A percentile compares a stretch with the other conserved stretches of the same genome.
Evolutionary conservation across 2,329 filamentous ascomycete species (phyloP).

Genomic region (Diatrype stigma): DNA sequence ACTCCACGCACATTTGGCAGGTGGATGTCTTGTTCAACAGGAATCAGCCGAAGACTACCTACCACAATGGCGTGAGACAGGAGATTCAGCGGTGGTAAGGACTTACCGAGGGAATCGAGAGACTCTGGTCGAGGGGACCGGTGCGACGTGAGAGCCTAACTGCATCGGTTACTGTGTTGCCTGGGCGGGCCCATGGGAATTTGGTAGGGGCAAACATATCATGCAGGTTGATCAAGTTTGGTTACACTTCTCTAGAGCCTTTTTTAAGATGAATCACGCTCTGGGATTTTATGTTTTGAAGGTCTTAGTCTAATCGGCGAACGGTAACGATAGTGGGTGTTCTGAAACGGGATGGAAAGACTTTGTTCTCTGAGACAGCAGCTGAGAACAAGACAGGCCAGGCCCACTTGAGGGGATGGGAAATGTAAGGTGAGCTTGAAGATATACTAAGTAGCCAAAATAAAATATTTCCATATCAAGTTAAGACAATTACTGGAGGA

Average conservation of each 20-base stretch:
- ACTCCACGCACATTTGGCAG: too few relatives aligned
- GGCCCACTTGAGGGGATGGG: too few relatives aligned
- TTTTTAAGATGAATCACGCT: background rate
- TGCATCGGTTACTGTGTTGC: background rate
- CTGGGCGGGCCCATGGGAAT: background rate
- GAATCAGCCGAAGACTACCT: background rate
- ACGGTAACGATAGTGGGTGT: background rate
- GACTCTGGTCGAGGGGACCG: background rate
- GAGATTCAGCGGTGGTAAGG: background rate
- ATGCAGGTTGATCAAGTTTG: constrained; percentile 9
- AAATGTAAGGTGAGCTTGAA: too few relatives aligned
- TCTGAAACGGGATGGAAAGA: background rate
- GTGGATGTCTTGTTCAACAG: background rate
- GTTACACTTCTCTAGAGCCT: background rate
- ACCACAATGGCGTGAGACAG: background rate
- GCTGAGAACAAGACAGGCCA: background rate
- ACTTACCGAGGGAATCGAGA: background rate
- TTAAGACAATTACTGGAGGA: too few relatives aligned
- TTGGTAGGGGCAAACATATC: background rate
- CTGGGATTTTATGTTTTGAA: background rate
- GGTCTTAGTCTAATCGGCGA: background rate
- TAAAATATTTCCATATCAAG: too few relatives aligned
- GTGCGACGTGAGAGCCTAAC: background rate
- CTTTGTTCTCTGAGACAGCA: background rate
- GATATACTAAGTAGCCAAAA: too few relatives aligned